Base-by-base conservation (phyloP, 2,329 filamentous ascomycete genomes). In the Aspergillus calidoustus region DNA sequence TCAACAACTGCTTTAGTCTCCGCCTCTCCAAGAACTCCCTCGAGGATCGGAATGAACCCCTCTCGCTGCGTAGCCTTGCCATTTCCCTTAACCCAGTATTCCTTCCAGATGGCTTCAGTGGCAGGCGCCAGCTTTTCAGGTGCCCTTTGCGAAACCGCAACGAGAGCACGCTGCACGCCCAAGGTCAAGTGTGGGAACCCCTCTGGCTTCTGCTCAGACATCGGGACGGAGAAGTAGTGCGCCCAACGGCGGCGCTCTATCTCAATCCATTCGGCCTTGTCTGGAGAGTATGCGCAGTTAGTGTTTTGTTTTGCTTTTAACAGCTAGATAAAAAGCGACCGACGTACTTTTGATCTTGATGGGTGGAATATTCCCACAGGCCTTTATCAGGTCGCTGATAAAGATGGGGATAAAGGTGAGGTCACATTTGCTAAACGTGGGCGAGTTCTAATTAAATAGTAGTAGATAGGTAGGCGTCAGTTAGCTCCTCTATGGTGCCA, bases 261-360 rank as follows among this genome's bases (percentile, higher is more conserved):
- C 41, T 79, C 71, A 61, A 87, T 84, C 82, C 83, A 89, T 73
- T 81, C 79, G 69, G 81, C 82, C 74, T 89, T 89, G 75, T 89
- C 85, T 86, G 64, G 5, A 17, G 6, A 28, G 4, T 28, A 25
- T 47, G 19, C 7, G 31, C 28, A 55, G 19, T 47, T 11, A 17
- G 17, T 54, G 13, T 17, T 28, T 51, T 44, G 51, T 44, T 31
- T 54, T 54, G 34, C 25, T 28, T n/a, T 25, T n/a, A 23, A 22
- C 7, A 11, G 17, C 19, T 19, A 19, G 23, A 28, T 25, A 13
- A 58, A 31, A 52, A n/a, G 6, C 13, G 50, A n/a, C 7, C 28
- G 34, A 60, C 75, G 53, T 72, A 85, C 84, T 87, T 63, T 84
- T 87, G 70, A 89, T 82, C 3, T 75, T 71, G 28, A 88, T 74